Evolutionary conservation across 2,329 filamentous ascomycete species (phyloP).

Genomic region (Cordyceps cicadae): DNA sequence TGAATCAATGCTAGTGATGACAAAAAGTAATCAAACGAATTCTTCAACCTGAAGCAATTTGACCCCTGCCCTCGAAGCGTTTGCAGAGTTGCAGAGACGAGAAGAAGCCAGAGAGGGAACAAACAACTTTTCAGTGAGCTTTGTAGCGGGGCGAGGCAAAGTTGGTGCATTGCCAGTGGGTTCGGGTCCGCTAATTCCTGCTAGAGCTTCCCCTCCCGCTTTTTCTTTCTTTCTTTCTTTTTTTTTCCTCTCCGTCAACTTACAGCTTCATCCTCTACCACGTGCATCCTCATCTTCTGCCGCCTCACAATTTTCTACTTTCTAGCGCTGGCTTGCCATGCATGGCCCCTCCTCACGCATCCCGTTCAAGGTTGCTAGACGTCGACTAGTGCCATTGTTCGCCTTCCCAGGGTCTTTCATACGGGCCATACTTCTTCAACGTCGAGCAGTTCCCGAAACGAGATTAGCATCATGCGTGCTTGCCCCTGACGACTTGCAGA

Average conservation of each 20-base stretch:
- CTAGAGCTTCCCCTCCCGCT: neutral
- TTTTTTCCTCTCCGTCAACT: neutral
- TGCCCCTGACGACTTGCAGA: slow-evolving; percentile 6
- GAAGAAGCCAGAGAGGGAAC: too few relatives aligned
- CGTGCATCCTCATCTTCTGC: neutral
- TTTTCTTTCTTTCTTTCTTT: neutral
- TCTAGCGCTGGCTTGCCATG: neutral
- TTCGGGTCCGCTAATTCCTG: neutral
- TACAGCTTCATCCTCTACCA: slow-evolving; percentile 1
- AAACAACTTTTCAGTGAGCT: too few relatives aligned
- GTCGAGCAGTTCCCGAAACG: neutral
- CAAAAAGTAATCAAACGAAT: neutral
- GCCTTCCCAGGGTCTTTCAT: neutral
- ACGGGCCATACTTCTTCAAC: neutral
- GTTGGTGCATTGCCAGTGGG: neutral
- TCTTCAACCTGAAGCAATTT: neutral
- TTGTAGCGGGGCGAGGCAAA: neutral
- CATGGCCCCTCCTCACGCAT: neutral
- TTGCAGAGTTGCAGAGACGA: neutral
- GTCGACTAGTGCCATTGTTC: neutral
- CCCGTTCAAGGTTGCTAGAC: neutral
- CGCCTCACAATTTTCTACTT: neutral
- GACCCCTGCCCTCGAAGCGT: neutral
- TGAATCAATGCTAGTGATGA: slow-evolving; percentile 4
- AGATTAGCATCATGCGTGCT: slow-evolving; percentile 1